These are phyloP conservation scores for Monosporascus sp. DNA, from an alignment of 2,329 filamentous ascomycete genomes.

Conservation along the genomic window DNA sequence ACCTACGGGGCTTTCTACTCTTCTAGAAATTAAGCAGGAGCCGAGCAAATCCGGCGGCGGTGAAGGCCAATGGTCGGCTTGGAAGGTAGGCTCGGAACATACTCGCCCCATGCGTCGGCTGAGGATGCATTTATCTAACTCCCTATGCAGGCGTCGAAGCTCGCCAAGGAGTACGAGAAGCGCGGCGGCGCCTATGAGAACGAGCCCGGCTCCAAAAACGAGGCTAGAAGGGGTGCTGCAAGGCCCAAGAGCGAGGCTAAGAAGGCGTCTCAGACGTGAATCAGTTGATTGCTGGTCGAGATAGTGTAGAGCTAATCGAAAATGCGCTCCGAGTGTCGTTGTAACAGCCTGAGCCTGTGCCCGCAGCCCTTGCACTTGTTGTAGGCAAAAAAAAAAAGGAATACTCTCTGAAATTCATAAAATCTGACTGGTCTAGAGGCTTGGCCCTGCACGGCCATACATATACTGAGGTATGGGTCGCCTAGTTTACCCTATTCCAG, in stretches of 20 bases:
- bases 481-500: no score
- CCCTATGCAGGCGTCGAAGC: constrained; percentile 25
- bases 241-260: constrained; percentile 16
- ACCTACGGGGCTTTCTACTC: background rate
- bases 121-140: background rate
- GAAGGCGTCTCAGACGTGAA: background rate
- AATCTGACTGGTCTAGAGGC: no score
- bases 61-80: constrained; percentile 33
- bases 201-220: constrained; percentile 34
- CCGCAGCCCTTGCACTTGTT: no score
- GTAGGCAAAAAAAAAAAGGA: no score
- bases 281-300: background rate
- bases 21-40: constrained; percentile 36
- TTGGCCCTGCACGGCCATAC: no score
- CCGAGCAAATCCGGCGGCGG: constrained; percentile 36
- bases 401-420: no score
- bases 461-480: no score
- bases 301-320: constrained; percentile 1
- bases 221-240: constrained; percentile 17
- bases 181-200: constrained; percentile 36
- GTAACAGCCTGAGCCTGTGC: constrained; percentile 1
- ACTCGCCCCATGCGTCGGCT: background rate
- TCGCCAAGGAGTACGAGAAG: constrained; percentile 38
- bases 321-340: background rate
- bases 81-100: constrained; percentile 23